Conservation (phyloP, 768 basidiomycete genomes). For the Boletus subcaerulescens region DNA sequence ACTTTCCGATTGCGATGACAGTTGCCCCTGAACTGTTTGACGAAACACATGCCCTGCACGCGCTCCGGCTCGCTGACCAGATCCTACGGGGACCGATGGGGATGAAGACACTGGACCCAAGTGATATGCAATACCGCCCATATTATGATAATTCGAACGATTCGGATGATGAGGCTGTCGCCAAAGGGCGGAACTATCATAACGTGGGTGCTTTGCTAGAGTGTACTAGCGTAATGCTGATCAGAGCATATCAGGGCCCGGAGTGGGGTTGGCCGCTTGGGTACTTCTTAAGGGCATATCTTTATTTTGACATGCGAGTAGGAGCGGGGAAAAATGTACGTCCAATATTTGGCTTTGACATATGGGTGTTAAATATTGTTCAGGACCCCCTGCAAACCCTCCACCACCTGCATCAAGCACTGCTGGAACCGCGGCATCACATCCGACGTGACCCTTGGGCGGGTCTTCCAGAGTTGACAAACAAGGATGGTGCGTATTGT, state of each 20-base stretch:
- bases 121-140: slow-evolving; percentile 85
- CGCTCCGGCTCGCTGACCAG: slow-evolving; percentile 77
- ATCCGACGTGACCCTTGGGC: slow-evolving; percentile 85
- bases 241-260: slow-evolving; percentile 55
- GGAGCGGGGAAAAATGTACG: slow-evolving; percentile 69
- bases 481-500: slow-evolving; percentile 80
- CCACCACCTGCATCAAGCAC: slow-evolving; percentile 72
- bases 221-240: slow-evolving; percentile 11
- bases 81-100: slow-evolving; percentile 85
- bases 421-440: slow-evolving; percentile 69
- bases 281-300: slow-evolving; percentile 91
- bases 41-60: slow-evolving; percentile 70
- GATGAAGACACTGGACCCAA: slow-evolving; percentile 93
- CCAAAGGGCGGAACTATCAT: slow-evolving; percentile 95
- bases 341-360: slow-evolving; percentile 4
- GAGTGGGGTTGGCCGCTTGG: slow-evolving; percentile 97
- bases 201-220: slow-evolving; percentile 47
- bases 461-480: slow-evolving; percentile 91
- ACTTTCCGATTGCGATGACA: slow-evolving; percentile 95
- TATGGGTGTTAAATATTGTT: neutral
- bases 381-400: slow-evolving; percentile 71
- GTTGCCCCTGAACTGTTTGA: slow-evolving; percentile 96
- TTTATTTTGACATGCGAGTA: slow-evolving; percentile 75
- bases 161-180: slow-evolving; percentile 72
- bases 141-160: slow-evolving; percentile 95